Evolutionary conservation across 2,329 filamentous ascomycete species (phyloP).

Genomic region (Coleophoma eucalyptorum): DNA sequence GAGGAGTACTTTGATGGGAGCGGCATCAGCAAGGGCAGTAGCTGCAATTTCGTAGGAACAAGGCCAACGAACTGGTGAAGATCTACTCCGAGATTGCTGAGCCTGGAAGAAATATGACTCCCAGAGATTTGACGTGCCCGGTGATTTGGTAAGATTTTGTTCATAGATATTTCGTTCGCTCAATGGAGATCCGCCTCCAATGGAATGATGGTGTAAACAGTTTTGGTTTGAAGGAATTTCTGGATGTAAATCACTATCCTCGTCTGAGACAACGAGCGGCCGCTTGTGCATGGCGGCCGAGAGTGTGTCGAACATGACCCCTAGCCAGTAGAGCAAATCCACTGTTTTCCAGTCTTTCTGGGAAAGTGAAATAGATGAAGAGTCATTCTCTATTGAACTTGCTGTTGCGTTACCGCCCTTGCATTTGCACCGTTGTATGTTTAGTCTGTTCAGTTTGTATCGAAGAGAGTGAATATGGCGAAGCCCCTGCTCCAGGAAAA

Average conservation of each 20-base stretch:
- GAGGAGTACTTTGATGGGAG: slow-evolving; percentile 55
- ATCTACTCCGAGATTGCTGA: not conserved
- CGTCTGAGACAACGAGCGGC: slow-evolving; percentile 38
- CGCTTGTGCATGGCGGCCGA: slow-evolving; percentile 49
- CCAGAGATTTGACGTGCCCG: slow-evolving; percentile 27
- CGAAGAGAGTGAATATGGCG: slow-evolving; percentile 7
- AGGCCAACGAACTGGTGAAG: slow-evolving; percentile 37
- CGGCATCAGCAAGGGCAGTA: slow-evolving; percentile 44
- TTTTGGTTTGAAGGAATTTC: not conserved
- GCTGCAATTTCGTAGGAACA: slow-evolving; percentile 50
- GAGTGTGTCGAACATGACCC: slow-evolving; percentile 55
- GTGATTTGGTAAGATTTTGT: not conserved
- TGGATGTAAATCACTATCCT: slow-evolving; percentile 34
- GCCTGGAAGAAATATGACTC: slow-evolving; percentile 31
- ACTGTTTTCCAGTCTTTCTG: slow-evolving; percentile 40
- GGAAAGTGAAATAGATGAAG: slow-evolving; percentile 14
- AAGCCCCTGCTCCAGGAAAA: slow-evolving; percentile 8
- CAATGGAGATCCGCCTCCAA: no score
- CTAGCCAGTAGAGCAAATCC: slow-evolving; percentile 52
- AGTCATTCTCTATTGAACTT: not conserved
- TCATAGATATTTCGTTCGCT: no score
- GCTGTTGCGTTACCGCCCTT: slow-evolving; percentile 8
- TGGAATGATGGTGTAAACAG: no score
- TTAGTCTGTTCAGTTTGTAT: slow-evolving; percentile 4
- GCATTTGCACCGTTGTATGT: not conserved